Evolutionary conservation across 1,284 basidiomycete species (phyloP), one percentile per base, ranked within the genome.

Genomic region (Puccinia hordei): DNA sequence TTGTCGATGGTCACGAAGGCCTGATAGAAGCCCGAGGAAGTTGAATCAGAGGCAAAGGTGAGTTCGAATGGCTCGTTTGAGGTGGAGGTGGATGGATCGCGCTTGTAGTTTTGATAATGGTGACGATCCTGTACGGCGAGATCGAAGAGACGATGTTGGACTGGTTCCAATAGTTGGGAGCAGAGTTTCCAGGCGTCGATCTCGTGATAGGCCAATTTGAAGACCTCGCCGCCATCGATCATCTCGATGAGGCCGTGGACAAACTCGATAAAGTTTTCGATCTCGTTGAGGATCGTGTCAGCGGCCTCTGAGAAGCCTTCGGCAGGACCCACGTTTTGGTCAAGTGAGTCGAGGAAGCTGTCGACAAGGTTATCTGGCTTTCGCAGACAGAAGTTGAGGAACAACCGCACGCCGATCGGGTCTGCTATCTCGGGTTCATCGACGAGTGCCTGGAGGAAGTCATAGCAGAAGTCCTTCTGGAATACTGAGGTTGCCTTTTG

Each of bases 381-480:
- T 22, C 59, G 55, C 30, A 76, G 59, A 65, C 73, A 76, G 59
- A 76, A 76, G 61, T 76, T 76, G 13, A 76, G 41, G 30, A 76
- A 76, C 12, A 76, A 19, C 24, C 73, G n/a, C 17, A 76, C 61
- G 2, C 73, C 73, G 44, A 76, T 53, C 38, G 73, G 41, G 30
- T 76, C 73, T 30, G 73, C 38, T 3, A 76, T 66, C 49, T 76
- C 73, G 19, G 73, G 73, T 30, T 76, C 73, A 38, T 76, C 73
- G 10, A 76, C 73, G 13, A 76, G 33, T 2, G 73, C 73, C 49
- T 76, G 73, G 12, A 76, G 19, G 61, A 76, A 76, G 61, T 76
- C 73, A 24, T 76, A 76, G 61, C 73, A 76, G 61, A 65, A 76
- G 61, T 76, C 73, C 44, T 76, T 76, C 61, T 65, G 61, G 30